Conservation (phyloP, 345 rosid species). For the Gossypium turneri region DNA sequence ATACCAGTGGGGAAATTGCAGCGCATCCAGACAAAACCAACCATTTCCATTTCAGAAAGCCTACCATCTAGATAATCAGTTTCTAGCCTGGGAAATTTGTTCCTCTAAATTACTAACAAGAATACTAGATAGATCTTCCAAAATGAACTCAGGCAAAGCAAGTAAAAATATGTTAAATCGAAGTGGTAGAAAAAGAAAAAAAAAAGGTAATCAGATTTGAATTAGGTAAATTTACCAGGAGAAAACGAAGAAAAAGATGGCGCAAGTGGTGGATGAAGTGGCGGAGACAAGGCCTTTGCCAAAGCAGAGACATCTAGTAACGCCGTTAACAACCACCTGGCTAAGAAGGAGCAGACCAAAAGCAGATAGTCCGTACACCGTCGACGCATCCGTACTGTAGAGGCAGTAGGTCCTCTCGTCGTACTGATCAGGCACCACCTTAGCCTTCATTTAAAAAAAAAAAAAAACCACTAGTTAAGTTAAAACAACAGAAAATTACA, state of each 20-base stretch:
- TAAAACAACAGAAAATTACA: not conserved
- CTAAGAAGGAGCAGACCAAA: constrained; percentile 70
- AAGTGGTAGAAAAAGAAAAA: not conserved
- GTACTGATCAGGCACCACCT: constrained; percentile 61
- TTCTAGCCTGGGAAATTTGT: not conserved
- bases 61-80: not conserved
- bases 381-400: constrained; percentile 73
- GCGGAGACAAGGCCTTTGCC: constrained; percentile 76
- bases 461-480: not conserved
- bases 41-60: not conserved
- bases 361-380: constrained; percentile 79
- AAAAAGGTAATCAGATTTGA: too few relatives aligned
- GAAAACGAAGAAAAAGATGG: constrained; percentile 73
- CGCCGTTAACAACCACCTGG: constrained; percentile 65
- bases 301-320: constrained; percentile 82
- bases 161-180: not conserved
- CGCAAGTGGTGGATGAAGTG: constrained; percentile 48
- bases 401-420: constrained; percentile 69
- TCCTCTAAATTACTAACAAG: too few relatives aligned
- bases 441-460: constrained; percentile 37
- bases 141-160: not conserved
- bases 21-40: not conserved
- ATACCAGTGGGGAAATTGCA: not conserved
- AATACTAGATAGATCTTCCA: not conserved
- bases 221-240: constrained; percentile 55